Base-by-base conservation (phyloP, 805 yeast species). In the Komagataella populi region DNA sequence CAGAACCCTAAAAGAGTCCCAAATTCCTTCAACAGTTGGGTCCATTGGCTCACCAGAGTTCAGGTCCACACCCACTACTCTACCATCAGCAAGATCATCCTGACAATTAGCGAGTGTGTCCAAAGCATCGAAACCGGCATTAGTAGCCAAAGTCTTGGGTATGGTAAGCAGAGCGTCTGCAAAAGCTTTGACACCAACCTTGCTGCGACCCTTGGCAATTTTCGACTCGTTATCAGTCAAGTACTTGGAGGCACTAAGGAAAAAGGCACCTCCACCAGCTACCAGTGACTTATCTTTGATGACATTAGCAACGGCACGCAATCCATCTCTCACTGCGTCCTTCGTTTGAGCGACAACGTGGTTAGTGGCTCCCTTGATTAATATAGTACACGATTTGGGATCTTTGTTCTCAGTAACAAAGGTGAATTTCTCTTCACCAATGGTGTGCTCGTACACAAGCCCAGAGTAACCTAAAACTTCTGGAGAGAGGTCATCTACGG, bases 261-360 rank as follows among this genome's bases (percentile, higher is more conserved):
- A 95, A 68, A 85, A 93, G 1, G 98, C 93, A 52, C 99, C 99
- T 1, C 93, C 99, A 55, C 99, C 99, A 6, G 99, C 96, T 48
- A 93, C 83, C 45, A 93, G 82, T 46, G 84, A 70, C 59, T 81
- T 78, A 66, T 93, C 99, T 61, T 81, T 85, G 50, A 93, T 70
- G 39, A 90, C 93, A 63, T 93, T 93, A 47, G 95, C 81, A 16
- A 93, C 97, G 1, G 97, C 89, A 58, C 99, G 81, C 54, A 93
- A 74, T 39, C 99, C 99, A 66, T 93, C 99, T 66, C 99, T 81
- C 20, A 95, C 89, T 1, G 99, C 98, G 64, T 93, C 99, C 65
- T 90, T 88, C 39, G 95, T 86, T 71, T 93, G 99, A 61, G 80
- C 85, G 59, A 93, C 77, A 46, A 87, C 80, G 67, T 91, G 93